A percentile compares a stretch with the other conserved stretches of the same genome.
These are phyloP conservation scores for Aquilaria yunnanensis DNA, from an alignment of 345 rosid species.

Conservation along the genomic window DNA sequence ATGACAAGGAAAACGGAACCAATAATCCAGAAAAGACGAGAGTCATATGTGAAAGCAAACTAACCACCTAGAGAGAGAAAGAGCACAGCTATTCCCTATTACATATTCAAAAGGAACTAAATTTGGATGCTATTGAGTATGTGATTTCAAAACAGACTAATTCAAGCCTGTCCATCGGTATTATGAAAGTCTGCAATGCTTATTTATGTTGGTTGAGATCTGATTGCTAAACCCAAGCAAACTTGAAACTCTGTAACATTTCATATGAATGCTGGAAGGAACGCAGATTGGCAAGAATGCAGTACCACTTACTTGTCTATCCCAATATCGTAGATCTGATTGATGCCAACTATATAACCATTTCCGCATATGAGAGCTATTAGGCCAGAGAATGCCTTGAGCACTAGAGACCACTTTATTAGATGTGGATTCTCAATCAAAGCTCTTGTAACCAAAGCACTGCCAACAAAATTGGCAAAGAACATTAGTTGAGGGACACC, in stretches of 20 bases:
- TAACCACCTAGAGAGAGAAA: no score
- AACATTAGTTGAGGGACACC: conserved; percentile 6
- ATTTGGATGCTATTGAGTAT: no score
- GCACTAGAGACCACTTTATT: conserved; percentile 76
- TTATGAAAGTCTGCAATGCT: no score
- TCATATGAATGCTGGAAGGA: neutral
- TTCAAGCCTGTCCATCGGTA: no score
- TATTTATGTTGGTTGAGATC: no score
- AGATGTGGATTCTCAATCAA: conserved; percentile 75
- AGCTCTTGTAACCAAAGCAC: conserved; percentile 88
- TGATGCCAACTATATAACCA: conserved; percentile 97
- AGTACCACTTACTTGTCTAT: conserved; percentile 75
- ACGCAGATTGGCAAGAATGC: neutral
- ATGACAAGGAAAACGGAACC: no score
- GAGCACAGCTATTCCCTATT: no score
- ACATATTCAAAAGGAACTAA: no score
- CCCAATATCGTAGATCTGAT: conserved; percentile 93
- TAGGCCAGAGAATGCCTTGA: conserved; percentile 82
- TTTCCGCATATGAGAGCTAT: conserved; percentile 91
- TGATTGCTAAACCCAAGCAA: no score
- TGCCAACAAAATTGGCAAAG: conserved; percentile 26
- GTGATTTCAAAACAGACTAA: no score
- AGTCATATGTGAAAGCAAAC: no score
- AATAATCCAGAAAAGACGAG: no score
- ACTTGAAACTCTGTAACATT: neutral